Evolutionary conservation across 2,329 filamentous ascomycete genomes (phyloP).

Genomic region (Aureobasidium sp.): DNA sequence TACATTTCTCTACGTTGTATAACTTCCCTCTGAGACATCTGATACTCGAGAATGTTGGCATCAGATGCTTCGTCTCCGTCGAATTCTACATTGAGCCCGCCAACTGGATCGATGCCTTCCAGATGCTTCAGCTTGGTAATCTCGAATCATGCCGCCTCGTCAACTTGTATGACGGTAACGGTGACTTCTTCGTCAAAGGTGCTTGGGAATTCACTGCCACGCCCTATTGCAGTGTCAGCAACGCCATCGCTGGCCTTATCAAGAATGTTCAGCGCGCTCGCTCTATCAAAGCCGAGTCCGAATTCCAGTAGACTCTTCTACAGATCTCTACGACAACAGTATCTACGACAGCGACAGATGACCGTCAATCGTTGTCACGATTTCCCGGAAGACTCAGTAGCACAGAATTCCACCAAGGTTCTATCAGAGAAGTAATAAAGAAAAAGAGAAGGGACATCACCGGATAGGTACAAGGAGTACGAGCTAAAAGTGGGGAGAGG

Average conservation of each 20-base stretch:
- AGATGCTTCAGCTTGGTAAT: background rate
- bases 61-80: background rate
- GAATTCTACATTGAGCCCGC: background rate
- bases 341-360: too few species aligned
- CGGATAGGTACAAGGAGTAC: too few species aligned
- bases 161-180: background rate
- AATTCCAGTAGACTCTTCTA: background rate
- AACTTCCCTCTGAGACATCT: background rate
- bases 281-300: background rate
- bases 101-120: background rate
- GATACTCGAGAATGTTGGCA: background rate
- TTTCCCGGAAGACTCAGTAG: too few species aligned
- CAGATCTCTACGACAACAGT: too few species aligned
- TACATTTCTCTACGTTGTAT: background rate
- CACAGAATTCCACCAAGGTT: too few species aligned
- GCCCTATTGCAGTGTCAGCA: background rate
- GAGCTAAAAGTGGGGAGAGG: too few species aligned
- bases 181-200: background rate
- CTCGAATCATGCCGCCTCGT: background rate
- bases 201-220: background rate
- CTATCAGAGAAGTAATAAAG: too few species aligned
- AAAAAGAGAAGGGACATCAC: too few species aligned
- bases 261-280: background rate
- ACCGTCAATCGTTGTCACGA: too few species aligned
- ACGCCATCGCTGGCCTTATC: background rate